Evolutionary conservation across 2,329 filamentous ascomycete species (phyloP).

Genomic region (Hawksworthiomyces lignivorus): DNA sequence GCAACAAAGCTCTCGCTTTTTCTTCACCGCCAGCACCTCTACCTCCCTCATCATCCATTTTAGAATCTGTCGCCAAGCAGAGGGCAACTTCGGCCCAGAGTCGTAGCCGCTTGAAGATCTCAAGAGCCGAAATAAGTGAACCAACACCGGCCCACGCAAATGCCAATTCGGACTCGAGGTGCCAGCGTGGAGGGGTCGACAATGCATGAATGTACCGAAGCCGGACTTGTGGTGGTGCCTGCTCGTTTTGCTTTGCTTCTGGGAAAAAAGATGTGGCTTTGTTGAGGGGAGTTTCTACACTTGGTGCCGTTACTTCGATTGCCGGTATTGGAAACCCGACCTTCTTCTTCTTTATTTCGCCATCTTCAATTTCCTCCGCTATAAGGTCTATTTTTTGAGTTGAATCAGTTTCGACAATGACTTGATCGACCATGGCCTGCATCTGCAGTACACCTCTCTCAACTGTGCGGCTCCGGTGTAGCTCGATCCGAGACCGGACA

Average conservation of each 20-base stretch:
- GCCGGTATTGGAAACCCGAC: slow-evolving; percentile 35
- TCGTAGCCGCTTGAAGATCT: slow-evolving; percentile 88
- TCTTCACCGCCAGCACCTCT: slow-evolving; percentile 59
- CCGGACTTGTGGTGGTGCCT: slow-evolving; percentile 67
- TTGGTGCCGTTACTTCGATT: slow-evolving; percentile 37
- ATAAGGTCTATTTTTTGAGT: too few species aligned
- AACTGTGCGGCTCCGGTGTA: slow-evolving; percentile 76
- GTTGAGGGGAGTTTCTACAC: slow-evolving; percentile 16
- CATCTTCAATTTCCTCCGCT: too few species aligned
- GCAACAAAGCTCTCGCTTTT: slow-evolving; percentile 69
- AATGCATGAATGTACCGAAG: slow-evolving; percentile 79
- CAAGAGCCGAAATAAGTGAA: slow-evolving; percentile 79
- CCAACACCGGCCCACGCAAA: slow-evolving; percentile 87
- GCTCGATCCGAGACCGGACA: slow-evolving; percentile 82
- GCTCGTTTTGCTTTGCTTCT: slow-evolving; percentile 64
- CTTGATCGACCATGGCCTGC: slow-evolving; percentile 90
- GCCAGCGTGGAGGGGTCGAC: slow-evolving; percentile 81
- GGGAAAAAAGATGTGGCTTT: slow-evolving; percentile 75
- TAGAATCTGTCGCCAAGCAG: slow-evolving; percentile 62
- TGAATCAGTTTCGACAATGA: slow-evolving; percentile 77
- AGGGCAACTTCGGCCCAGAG: slow-evolving; percentile 94
- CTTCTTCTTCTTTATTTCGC: too few species aligned
- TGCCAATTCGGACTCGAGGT: slow-evolving; percentile 87
- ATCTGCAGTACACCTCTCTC: slow-evolving; percentile 87
- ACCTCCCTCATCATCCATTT: slow-evolving; percentile 49